Percentiles rank a stretch among this genome's conserved stretches.
phyloP scores from a whole-genome alignment of 768 basidiomycete genomes.

The Suillus subaureus region DNA sequence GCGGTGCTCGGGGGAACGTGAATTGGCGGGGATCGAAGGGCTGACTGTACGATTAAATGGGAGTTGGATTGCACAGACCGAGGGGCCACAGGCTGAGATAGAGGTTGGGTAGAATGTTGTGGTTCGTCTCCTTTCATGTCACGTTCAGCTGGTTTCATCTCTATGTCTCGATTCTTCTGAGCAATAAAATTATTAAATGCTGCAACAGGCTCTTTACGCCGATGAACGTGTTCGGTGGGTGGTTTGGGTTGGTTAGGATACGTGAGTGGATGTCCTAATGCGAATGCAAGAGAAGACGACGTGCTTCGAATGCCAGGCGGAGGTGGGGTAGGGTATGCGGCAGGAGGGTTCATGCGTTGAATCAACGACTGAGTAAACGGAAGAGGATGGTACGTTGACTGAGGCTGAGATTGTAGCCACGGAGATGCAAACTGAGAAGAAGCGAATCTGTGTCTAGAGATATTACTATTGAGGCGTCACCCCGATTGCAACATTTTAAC shows the following conservation, averaged over 20 bases:
- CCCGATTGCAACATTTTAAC: constrained; percentile 23
- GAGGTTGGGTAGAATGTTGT: constrained; percentile 22
- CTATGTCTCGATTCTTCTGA: constrained; percentile 50
- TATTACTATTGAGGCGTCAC: constrained; percentile 1
- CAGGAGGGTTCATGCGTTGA: constrained; percentile 59
- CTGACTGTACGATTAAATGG: background rate
- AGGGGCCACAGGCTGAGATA: constrained; percentile 1
- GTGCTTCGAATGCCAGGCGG: constrained; percentile 61
- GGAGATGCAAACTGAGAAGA: constrained; percentile 36
- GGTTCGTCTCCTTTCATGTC: constrained; percentile 20
- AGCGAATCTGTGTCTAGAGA: constrained; percentile 19
- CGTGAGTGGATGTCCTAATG: constrained; percentile 54
- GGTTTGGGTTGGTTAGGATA: constrained; percentile 19
- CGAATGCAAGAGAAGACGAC: constrained; percentile 76
- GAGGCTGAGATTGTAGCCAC: constrained; percentile 39
- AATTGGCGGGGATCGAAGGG: background rate
- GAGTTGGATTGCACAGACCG: constrained; percentile 17
- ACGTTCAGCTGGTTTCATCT: constrained; percentile 27
- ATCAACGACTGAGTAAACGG: constrained; percentile 67
- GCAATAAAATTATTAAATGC: constrained; percentile 73
- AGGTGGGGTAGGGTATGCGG: constrained; percentile 73
- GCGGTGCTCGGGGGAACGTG: background rate
- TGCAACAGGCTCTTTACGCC: constrained; percentile 57
- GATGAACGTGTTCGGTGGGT: constrained; percentile 34
- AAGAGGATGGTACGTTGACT: constrained; percentile 56